Base-by-base conservation (phyloP, 495 filamentous ascomycete species). In the Podospora tetraspora region DNA sequence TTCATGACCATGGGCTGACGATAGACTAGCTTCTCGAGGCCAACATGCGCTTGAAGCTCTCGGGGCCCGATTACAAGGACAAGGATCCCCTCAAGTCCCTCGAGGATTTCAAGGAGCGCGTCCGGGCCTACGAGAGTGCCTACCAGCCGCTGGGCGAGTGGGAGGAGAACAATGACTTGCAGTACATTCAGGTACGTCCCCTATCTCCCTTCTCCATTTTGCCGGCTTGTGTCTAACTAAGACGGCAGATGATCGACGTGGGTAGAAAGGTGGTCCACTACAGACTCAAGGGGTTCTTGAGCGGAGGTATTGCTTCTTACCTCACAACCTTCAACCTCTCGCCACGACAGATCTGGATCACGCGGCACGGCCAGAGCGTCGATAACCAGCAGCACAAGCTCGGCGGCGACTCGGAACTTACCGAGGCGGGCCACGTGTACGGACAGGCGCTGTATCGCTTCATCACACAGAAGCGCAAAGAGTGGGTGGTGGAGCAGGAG, bases 41-140 rank as follows among this genome's bases (percentile, higher is more conserved):
- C 16, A 99, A 99, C 72, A 99, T 98, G 94, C 92, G 93, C 22
- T 79, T 99, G 66, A 99, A 99, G 80, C 88, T 99, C n/a, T 93
- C 90, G 60, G 95, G 95, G 3, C 95, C 95, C 2, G 95, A 99
- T 77, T 99, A 99, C 82, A 92, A 90, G 73, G 91, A 90, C 70
- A 93, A 96, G 74, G 95, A 99, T 76, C 94, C 95, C 1, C 78
- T 86, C 43, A 86, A 86, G 68, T 92, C 95, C 0, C 82, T 97
- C 32, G 89, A 83, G 25, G 95, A 99, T 77, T 99, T 99, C 82
- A 96, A 92, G 79, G 88, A 92, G 80, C 89, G 95, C 62, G 92
- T 99, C n/a, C 88, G 87, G 62, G 89, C 96, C 6, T 99, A 99
- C 73, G 90, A 97, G 76, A 91, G 91, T 71, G 93, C 92, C 22